phyloP scores from a whole-genome alignment of 352 stramenopile species.

The Phytopythium sindhum region DNA sequence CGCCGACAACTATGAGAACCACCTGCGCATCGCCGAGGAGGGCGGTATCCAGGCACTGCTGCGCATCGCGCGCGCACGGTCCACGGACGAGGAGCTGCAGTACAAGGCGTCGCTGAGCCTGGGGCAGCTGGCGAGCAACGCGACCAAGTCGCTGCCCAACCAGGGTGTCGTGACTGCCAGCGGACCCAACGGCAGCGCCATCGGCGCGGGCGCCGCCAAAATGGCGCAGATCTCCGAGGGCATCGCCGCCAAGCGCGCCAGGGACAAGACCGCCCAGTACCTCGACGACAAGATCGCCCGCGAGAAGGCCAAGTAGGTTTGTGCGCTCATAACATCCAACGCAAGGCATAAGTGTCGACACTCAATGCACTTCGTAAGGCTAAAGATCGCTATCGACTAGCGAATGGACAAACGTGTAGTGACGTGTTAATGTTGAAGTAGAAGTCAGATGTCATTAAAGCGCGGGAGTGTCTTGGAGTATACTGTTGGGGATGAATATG shows the following conservation, averaged over 20 bases:
- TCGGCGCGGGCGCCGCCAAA: conserved; percentile 67
- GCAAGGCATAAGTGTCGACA: no score
- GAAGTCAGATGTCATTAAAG: not conserved
- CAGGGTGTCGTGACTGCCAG: conserved; percentile 40
- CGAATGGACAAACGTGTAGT: not conserved
- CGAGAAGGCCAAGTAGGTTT: conserved; percentile 33
- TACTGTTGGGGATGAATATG: not conserved
- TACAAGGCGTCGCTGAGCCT: conserved; percentile 95
- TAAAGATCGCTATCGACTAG: not conserved
- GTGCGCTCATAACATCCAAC: no score
- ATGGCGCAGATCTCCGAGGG: conserved; percentile 77
- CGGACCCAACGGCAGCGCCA: conserved; percentile 29
- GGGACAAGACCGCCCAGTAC: conserved; percentile 76
- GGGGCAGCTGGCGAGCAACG: conserved; percentile 90
- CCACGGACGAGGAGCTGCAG: conserved; percentile 92
- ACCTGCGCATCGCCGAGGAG: conserved; percentile 94
- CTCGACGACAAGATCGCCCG: conserved; percentile 72
- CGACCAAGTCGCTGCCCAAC: conserved; percentile 72
- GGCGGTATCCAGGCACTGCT: conserved; percentile 95
- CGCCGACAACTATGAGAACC: conserved; percentile 98
- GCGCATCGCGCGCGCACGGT: conserved; percentile 85
- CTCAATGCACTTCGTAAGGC: no score
- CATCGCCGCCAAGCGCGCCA: conserved; percentile 51
- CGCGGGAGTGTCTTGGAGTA: not conserved
- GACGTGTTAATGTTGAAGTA: not conserved